Evolutionary conservation across 768 basidiomycete species (phyloP).

Genomic region (Fomitopsis serialis): DNA sequence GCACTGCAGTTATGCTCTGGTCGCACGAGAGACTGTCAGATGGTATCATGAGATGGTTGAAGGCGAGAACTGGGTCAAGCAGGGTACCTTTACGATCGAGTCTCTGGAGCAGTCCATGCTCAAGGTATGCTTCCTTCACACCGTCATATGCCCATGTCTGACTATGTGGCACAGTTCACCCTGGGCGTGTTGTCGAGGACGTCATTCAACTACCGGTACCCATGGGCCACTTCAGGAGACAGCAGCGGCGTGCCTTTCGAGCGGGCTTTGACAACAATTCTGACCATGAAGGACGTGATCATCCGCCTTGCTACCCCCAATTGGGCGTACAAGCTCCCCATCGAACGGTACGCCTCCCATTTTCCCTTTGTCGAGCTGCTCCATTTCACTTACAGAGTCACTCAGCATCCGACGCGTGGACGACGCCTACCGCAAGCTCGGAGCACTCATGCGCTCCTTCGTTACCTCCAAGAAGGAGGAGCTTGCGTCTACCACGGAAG

Average conservation of each 20-base stretch:
- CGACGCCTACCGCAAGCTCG: not conserved
- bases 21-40: not conserved
- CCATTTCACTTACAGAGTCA: not conserved
- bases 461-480: not conserved
- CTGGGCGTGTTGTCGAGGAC: not conserved
- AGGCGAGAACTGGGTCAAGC: constrained; percentile 2
- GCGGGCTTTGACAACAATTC: not conserved
- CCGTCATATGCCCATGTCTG: not conserved
- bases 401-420: constrained; percentile 1
- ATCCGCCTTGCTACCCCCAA: constrained; percentile 1
- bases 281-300: not conserved
- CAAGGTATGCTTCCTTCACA: not conserved
- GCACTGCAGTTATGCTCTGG: not conserved
- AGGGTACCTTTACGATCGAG: not conserved
- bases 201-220: not conserved
- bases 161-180: not conserved
- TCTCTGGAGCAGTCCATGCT: not conserved
- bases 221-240: not conserved
- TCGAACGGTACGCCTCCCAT: not conserved
- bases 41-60: constrained; percentile 4
- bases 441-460: not conserved
- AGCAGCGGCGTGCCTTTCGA: constrained; percentile 1
- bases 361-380: too few relatives aligned
- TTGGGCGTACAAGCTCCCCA: constrained; percentile 3
- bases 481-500: not conserved